Base-by-base conservation (phyloP, 768 basidiomycete genomes). In the Phlegmacium glaucopus region DNA sequence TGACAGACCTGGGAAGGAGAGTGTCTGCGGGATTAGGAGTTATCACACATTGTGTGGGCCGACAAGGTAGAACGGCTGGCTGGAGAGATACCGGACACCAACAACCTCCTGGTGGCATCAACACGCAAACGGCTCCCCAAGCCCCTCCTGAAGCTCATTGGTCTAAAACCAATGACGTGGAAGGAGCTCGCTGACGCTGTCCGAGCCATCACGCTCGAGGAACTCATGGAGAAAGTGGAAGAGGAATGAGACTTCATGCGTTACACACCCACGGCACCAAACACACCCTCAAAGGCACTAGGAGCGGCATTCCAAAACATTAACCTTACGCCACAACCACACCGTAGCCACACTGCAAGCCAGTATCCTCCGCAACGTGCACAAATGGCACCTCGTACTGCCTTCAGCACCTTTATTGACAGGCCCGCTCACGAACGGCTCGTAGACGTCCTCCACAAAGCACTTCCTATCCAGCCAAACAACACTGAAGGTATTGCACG, bases 21-120 rank as follows among this genome's bases (percentile, higher is more conserved):
- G 52, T 53, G 9, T 50, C 38, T 38, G 37, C 42, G 1, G 50
- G 51, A 11, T 55, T 58, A 63, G 40, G 57, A 49, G 38, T 57
- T 47, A 8, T 42, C 52, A 5, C 58, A 63, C 35, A 40, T 61
- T 4, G 53, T 48, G n/a, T 63, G 60, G 58, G 62, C 60, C 1
- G 44, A 60, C 49, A 54, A 53, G 26, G 28, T 63, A 1, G 44
- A 60, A 40, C 27, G 48, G 9, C 30, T 61, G 1, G 48, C 53
- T 0, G 37, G 39, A 4, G 55, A 48, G 0, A 49, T 60, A 6
- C 52, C 44, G 9, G 56, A 59, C 40, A 37, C 12, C 18, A 47
- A 39, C 32, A 46, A 49, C 10, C 48, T 57, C 1, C 52, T 61
- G 5, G 45, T 63, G 11, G 35, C 45, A 2, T 4, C 15, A 0